Conservation (phyloP, 1,139 yeast species). For the Kluyveromyces marxianus region DNA sequence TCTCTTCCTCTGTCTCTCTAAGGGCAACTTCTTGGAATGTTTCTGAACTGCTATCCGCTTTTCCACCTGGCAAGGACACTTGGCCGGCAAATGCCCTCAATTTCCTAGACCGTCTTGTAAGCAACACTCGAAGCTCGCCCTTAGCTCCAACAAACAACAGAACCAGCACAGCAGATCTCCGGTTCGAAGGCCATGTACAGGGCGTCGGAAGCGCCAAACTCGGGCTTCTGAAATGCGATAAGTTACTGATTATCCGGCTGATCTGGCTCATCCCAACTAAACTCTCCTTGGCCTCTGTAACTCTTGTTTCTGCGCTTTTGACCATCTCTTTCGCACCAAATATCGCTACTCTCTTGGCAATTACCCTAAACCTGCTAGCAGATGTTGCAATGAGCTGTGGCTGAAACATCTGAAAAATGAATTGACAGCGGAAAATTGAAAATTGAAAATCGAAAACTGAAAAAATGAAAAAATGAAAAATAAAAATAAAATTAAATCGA, state of each 20-base stretch:
- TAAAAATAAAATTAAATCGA: not conserved
- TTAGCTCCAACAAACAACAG: constrained; percentile 59
- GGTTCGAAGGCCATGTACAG: constrained; percentile 32
- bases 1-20: constrained; percentile 81
- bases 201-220: constrained; percentile 19
- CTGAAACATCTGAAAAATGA: too few relatives aligned
- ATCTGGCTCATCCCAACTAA: constrained; percentile 11
- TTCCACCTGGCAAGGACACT: constrained; percentile 85
- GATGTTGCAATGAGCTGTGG: too few relatives aligned
- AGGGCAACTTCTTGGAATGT: constrained; percentile 66
- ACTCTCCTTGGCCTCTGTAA: too few relatives aligned
- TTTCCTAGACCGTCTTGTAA: constrained; percentile 67
- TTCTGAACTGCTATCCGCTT: constrained; percentile 61
- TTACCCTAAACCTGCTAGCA: too few relatives aligned
- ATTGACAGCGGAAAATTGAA: not conserved
- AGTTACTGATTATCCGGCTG: constrained; percentile 13
- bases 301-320: too few relatives aligned
- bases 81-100: constrained; percentile 77
- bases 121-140: constrained; percentile 69
- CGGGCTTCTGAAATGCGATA: constrained; percentile 15
- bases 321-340: too few relatives aligned
- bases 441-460: not conserved
- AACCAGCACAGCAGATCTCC: constrained; percentile 73
- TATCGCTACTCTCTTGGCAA: too few relatives aligned
- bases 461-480: not conserved